Base-by-base conservation (phyloP, 2,329 filamentous ascomycete genomes). In the Aspergillus piperis region DNA sequence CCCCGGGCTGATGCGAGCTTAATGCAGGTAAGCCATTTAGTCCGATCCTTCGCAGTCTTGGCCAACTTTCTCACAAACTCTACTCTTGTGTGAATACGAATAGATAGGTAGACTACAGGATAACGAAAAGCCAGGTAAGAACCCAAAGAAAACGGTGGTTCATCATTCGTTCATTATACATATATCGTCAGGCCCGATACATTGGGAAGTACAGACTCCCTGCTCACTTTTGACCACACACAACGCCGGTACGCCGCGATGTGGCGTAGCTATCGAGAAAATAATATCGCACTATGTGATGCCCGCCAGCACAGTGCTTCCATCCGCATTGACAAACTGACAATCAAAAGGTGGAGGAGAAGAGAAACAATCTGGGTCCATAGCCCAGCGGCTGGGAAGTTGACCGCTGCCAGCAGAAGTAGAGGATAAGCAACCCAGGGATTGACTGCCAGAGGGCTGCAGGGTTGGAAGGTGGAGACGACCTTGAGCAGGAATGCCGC, bases 381-480 rank as follows among this genome's bases (percentile, higher is more conserved):
- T 49, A 76, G 54, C 11, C 76, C 75, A 44, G 74, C 73, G 0
- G 64, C 61, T 10, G 78, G 63, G 15, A 85, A 74, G 64, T 93
- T 91, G 11, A 92, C 67, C 1, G 84, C 86, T 8, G 91, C 91
- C 7, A 94, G 73, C 3, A 84, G 75, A 4, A 96, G 77, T 2
- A 96, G 78, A 3, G 89, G 86, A 65, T 89, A 87, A 4, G 86
- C 81, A 4, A 92, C 76, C 73, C 84, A 84, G 6, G 86, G 79
- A 48, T 84, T 88, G n/a, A 86, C 82, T 47, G 87, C 86, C 59
- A 88, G 87, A 0, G 92, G 92, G 72, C 86, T 86, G 73, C 92
- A 96, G 0, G 88, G 84, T 50, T 83, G 81, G 2, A 84, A 82
- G 8, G 95, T 76, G 0, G 86, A 86, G 11, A 83, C 77, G 8